A percentile compares a stretch with the other conserved stretches of the same genome.
phyloP scores from a whole-genome alignment of 768 basidiomycete species.

The Lactarius sanguifluus region DNA sequence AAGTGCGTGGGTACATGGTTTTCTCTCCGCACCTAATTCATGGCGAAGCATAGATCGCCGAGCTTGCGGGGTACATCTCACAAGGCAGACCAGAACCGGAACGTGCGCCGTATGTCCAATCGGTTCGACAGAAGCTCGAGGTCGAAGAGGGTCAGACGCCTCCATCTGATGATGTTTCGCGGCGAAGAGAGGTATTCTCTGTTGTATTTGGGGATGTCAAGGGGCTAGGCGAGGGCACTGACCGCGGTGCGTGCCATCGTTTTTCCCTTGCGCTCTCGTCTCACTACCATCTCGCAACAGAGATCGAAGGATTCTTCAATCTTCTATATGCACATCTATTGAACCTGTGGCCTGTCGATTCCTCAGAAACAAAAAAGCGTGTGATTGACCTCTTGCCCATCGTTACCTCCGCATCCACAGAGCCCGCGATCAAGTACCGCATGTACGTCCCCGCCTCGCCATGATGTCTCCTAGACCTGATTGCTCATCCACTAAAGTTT shows the following conservation, averaged over 20 bases:
- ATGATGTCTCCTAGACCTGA: neutral
- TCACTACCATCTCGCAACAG: neutral
- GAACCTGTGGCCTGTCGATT: neutral
- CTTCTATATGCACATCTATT: neutral
- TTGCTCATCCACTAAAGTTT: neutral
- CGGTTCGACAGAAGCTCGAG: constrained; percentile 62
- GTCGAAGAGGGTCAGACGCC: constrained; percentile 52
- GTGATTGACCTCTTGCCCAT: neutral
- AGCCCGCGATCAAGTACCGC: neutral
- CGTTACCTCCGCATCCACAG: neutral
- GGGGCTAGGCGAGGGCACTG: constrained; percentile 71
- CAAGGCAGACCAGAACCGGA: constrained; percentile 68
- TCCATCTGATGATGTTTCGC: constrained; percentile 53
- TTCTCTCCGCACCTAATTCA: constrained; percentile 5
- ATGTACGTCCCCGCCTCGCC: neutral
- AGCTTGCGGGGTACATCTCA: constrained; percentile 73
- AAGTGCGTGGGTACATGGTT: constrained; percentile 41
- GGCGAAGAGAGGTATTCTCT: constrained; percentile 55
- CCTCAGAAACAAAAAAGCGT: neutral
- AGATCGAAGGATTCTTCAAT: constrained; percentile 1
- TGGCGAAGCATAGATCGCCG: constrained; percentile 56
- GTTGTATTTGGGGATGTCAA: constrained; percentile 63
- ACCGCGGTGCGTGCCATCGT: constrained; percentile 56
- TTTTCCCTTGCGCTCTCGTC: neutral
- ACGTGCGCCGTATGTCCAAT: constrained; percentile 56